Base-by-base conservation (phyloP, 208 protist genomes). In the Wallacemonas sp. region DNA sequence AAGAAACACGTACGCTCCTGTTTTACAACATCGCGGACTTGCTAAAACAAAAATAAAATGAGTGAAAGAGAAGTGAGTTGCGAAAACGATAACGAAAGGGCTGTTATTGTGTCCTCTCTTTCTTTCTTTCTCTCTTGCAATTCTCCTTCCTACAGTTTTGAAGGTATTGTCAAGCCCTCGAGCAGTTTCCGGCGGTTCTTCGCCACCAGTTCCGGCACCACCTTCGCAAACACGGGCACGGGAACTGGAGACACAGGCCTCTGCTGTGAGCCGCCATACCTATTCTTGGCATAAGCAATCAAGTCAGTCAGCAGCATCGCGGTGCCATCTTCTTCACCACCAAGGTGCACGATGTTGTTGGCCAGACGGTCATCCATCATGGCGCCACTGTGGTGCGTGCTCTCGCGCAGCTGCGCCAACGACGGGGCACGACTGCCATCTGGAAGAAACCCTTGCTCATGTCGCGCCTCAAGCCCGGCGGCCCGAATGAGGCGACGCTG, bases 361-460 rank as follows among this genome's bases (percentile, higher is more conserved):
- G 76, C 47, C 38, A 85, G 71, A 2, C 80, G 79, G 47, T 95
- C 90, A 55, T 95, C 83, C 90, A 93, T 95, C 73, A 92, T 73
- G 17, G 75, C 58, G 6, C 90, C 90, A 44, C 75, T 84, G 49
- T 61, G 69, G 21, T 62, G 68, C 54, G 67, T 67, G n/a, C 49
- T 62, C 19, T 38, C 36, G 33, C 66, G 31, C 1, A 87, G 68
- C 39, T 80, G 68, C 4, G 58, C 69, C 42, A 71, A 72, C 1
- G 78, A 76, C 53, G 79, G 78, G 2, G 80, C 79, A 4, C 60
- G 72, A 22, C 67, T 75, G 47, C 84, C 79, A 31, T 89, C 79
- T 1, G 73, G 80, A 60, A 87, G 74, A 2, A 67, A 77, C 8
- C 41, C 56, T 9, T 44, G 31, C n/a, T 53, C 42, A 1, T 65